Base-by-base conservation (phyloP, 345 rosid genomes). In the Microcos paniculata region DNA sequence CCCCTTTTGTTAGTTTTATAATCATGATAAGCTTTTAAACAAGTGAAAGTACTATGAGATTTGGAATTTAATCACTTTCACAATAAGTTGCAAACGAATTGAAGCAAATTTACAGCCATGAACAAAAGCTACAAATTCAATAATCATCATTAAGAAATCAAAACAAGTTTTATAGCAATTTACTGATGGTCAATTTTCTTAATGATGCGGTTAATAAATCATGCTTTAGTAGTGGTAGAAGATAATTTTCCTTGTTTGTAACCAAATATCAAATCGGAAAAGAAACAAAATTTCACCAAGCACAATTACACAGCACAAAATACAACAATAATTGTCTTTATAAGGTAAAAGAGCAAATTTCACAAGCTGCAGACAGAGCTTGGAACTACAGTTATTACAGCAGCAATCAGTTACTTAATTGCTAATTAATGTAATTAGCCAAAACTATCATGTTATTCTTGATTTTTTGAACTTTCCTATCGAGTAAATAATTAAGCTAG, bases 51-150 rank as follows among this genome's bases (percentile, higher is more conserved):
- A 49, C 28, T 19, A 49, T n/a, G 23, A 49, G 4, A 23, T 68
- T 46, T 48, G 15, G 8, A 28, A 43, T 45, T 66, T 67, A 45
- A 67, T 45, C 71, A 66, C n/a, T 66, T 40, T 48, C 69, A 38
- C 21, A 0, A 42, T 42, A 11, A 64, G 48, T 67, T 59, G 24
- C 69, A 43, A 40, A 43, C 6, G 51, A 9, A 18, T 14, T 10
- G 4, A 31, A 49, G 42, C 16, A 49, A 73, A 24, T 3, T 73
- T 21, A 48, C 28, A 16, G 55, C 31, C 69, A 51, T 15, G 19
- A 74, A 43, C 42, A 48, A 59, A 35, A 64, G 40, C 21, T 28
- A 48, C 28, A 28, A 30, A 26, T 66, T 35, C 67, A 19, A 33
- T 62, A 24, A 35, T 53, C 21, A 53, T n/a, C 8, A 3, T n/a